Evolutionary conservation across 2,329 filamentous ascomycete species (phyloP).

Genomic region (Sarocladium strictum): DNA sequence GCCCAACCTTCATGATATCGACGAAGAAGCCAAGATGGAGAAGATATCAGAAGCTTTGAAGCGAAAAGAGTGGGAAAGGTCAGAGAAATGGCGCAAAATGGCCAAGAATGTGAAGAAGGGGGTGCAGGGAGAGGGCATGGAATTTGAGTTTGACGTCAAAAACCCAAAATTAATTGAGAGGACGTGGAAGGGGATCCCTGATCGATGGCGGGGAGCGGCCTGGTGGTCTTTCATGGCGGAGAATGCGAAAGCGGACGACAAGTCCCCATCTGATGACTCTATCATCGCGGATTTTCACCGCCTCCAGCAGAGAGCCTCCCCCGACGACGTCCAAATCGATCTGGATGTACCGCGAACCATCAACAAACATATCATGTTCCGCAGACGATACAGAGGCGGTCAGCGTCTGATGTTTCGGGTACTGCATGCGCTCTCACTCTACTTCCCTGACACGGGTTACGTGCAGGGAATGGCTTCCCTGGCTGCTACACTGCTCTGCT

Average conservation of each 20-base stretch:
- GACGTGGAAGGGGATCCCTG: conserved; percentile 97
- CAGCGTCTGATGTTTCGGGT: conserved; percentile 90
- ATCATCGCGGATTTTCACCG: conserved; percentile 67
- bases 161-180: conserved; percentile 83
- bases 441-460: conserved; percentile 87
- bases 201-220: conserved; percentile 86
- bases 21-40: conserved; percentile 49
- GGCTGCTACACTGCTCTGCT: conserved; percentile 87
- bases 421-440: conserved; percentile 83
- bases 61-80: conserved; percentile 55
- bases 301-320: conserved; percentile 66
- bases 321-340: conserved; percentile 95
- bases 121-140: conserved; percentile 49
- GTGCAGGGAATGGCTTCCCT: conserved; percentile 97
- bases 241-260: conserved; percentile 62
- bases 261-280: conserved; percentile 59
- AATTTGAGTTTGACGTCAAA: conserved; percentile 73
- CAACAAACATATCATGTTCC: conserved; percentile 95
- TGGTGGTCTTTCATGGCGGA: conserved; percentile 90
- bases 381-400: conserved; percentile 82
- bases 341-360: conserved; percentile 94
- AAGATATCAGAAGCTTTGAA: conserved; percentile 50
- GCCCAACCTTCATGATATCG: conserved; percentile 49
- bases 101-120: conserved; percentile 49
- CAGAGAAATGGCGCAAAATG: conserved; percentile 65